These are phyloP conservation scores for Dichomitus squalens DNA, from an alignment of 1,284 basidiomycete species.

Conservation along the genomic window DNA sequence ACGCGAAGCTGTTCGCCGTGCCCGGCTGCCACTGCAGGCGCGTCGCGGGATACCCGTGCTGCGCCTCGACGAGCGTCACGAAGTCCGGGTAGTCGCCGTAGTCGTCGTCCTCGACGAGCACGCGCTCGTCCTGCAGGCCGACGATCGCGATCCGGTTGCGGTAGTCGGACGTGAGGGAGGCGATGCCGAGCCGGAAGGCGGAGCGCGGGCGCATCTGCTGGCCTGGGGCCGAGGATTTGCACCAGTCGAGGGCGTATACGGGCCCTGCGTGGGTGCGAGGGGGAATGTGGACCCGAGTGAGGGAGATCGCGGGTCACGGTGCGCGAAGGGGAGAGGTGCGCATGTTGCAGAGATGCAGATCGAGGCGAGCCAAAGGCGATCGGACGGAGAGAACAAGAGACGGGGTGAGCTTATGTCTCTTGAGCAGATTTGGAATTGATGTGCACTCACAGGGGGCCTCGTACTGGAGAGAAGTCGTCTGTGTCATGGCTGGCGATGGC, in stretches of 20 bases:
- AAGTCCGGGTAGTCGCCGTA: slow-evolving; percentile 82
- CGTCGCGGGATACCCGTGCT: slow-evolving; percentile 85
- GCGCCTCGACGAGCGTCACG: slow-evolving; percentile 75
- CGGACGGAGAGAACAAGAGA: neutral
- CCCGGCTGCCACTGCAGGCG: slow-evolving; percentile 84
- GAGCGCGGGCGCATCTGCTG: slow-evolving; percentile 74
- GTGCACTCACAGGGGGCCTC: slow-evolving; percentile 69
- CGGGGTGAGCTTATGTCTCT: neutral
- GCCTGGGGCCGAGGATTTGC: slow-evolving; percentile 74
- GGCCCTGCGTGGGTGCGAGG: slow-evolving; percentile 57
- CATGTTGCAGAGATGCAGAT: neutral
- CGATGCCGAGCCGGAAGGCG: slow-evolving; percentile 78
- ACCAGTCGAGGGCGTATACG: slow-evolving; percentile 83
- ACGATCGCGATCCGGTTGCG: slow-evolving; percentile 81
- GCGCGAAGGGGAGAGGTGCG: neutral
- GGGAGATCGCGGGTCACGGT: neutral
- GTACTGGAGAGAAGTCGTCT: slow-evolving; percentile 69
- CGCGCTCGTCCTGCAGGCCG: slow-evolving; percentile 82
- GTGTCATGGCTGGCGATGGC: slow-evolving; percentile 46
- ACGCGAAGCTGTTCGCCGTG: slow-evolving; percentile 58
- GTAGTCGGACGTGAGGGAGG: slow-evolving; percentile 79
- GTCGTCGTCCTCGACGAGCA: slow-evolving; percentile 75
- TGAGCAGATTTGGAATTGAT: neutral
- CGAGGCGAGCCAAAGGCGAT: neutral
- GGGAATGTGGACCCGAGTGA: slow-evolving; percentile 4